A percentile compares a stretch with the other conserved stretches of the same genome.
phyloP scores from a whole-genome alignment of 257 asterid genomes.

The Misopates orontium region DNA sequence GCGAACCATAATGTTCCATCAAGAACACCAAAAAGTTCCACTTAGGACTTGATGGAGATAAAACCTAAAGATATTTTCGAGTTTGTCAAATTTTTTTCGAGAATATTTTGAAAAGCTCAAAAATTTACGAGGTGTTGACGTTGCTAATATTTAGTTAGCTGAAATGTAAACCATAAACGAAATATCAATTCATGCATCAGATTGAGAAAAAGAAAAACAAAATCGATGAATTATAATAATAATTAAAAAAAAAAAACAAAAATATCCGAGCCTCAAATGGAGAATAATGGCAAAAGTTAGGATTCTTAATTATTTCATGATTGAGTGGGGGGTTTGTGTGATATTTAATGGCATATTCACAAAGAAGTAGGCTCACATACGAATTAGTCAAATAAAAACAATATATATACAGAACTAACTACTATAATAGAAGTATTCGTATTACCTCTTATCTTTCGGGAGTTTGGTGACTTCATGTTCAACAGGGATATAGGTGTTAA shows the following conservation, averaged over 20 bases:
- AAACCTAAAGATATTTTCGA: too few species aligned
- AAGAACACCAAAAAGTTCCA: too few species aligned
- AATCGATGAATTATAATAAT: neutral
- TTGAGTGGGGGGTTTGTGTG: too few species aligned
- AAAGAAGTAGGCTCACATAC: neutral
- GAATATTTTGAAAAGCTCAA: too few species aligned
- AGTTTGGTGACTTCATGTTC: conserved; percentile 52
- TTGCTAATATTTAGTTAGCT: too few species aligned
- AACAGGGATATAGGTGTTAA: conserved; percentile 73
- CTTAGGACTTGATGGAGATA: too few species aligned
- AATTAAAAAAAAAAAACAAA: neutral
- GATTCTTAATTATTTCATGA: neutral
- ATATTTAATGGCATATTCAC: neutral
- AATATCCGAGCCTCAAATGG: neutral
- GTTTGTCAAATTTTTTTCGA: too few species aligned
- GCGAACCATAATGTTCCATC: too few species aligned
- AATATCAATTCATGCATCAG: neutral
- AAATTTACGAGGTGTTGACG: too few species aligned
- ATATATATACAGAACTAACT: conserved; percentile 20
- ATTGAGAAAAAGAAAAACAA: neutral
- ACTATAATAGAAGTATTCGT: conserved; percentile 14
- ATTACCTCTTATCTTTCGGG: conserved; percentile 72
- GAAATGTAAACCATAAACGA: too few species aligned
- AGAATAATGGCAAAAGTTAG: neutral
- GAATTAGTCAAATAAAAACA: conserved; percentile 12